phyloP scores from a whole-genome alignment of 2,329 filamentous ascomycete genomes.

The Talaromyces sp. region DNA sequence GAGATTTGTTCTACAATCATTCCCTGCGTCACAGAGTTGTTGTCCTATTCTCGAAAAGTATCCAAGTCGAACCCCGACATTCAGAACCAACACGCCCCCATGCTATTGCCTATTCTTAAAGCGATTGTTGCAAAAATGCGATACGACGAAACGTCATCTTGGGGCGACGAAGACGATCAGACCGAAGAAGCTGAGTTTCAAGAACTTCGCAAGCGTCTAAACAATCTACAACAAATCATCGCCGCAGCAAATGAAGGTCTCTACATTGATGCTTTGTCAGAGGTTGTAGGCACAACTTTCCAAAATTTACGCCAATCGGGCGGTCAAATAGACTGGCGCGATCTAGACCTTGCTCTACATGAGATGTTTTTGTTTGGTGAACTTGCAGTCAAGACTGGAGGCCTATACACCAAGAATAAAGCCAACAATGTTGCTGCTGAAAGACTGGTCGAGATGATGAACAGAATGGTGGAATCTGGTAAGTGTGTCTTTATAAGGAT shows the following conservation, averaged over 20 bases:
- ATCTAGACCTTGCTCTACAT: slow-evolving; percentile 87
- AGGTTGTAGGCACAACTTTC: slow-evolving; percentile 84
- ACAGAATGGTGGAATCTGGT: slow-evolving; percentile 91
- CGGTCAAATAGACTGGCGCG: slow-evolving; percentile 82
- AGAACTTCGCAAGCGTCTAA: slow-evolving; percentile 83
- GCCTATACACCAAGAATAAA: slow-evolving; percentile 79
- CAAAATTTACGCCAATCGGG: slow-evolving; percentile 72
- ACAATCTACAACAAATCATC: slow-evolving; percentile 87
- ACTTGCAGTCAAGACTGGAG: slow-evolving; percentile 81
- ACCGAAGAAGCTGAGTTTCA: slow-evolving; percentile 97
- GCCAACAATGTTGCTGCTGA: slow-evolving; percentile 76
- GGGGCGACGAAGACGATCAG: slow-evolving; percentile 91
- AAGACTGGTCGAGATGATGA: slow-evolving; percentile 86
- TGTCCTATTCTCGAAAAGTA: slow-evolving; percentile 84
- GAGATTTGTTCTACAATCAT: slow-evolving; percentile 97
- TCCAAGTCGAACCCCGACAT: slow-evolving; percentile 61
- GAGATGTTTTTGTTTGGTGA: slow-evolving; percentile 97
- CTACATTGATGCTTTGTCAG: slow-evolving; percentile 84
- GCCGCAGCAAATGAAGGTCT: slow-evolving; percentile 83
- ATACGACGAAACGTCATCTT: slow-evolving; percentile 89
- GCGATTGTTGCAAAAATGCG: slow-evolving; percentile 95
- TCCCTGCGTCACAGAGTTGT: slow-evolving; percentile 83
- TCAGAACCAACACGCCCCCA: slow-evolving; percentile 71
- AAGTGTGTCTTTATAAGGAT: slow-evolving; percentile 40
- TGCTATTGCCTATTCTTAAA: slow-evolving; percentile 83